These are phyloP conservation scores for Leccinum uliginosum DNA, from an alignment of 768 basidiomycete species.

Conservation along the genomic window DNA sequence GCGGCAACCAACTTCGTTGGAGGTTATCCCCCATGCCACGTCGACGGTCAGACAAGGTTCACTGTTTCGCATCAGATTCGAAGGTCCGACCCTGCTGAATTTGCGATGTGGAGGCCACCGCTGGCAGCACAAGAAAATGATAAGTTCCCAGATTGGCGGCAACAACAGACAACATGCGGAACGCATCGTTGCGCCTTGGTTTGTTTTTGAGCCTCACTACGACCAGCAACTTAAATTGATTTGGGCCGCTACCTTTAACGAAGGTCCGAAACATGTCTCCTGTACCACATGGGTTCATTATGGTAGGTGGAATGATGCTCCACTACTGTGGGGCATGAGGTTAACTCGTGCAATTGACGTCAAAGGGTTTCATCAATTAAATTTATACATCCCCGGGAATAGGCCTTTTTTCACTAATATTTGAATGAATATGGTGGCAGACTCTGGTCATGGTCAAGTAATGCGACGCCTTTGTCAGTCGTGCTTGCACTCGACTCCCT, in stretches of 20 bases:
- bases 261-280: too few species aligned
- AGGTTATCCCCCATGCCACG: neutral
- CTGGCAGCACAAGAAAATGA: neutral
- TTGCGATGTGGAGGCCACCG: neutral
- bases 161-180: neutral
- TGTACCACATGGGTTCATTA: neutral
- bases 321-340: neutral
- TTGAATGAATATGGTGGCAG: neutral
- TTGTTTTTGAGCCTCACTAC: too few species aligned
- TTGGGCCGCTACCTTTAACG: too few species aligned
- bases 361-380: neutral
- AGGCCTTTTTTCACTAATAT: neutral
- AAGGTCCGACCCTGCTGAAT: neutral
- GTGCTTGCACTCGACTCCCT: neutral
- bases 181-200: too few species aligned
- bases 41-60: neutral
- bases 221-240: too few species aligned
- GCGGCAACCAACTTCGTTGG: neutral
- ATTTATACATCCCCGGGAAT: conserved; percentile 6
- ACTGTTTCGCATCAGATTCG: neutral
- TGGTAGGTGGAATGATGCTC: neutral
- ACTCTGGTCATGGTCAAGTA: neutral
- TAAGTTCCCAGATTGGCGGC: too few species aligned
- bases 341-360: too few species aligned
- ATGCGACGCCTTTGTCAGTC: neutral